Base-by-base conservation (phyloP, 371 early-diverging fungal genomes). In the Fennellomyces sp. region DNA sequence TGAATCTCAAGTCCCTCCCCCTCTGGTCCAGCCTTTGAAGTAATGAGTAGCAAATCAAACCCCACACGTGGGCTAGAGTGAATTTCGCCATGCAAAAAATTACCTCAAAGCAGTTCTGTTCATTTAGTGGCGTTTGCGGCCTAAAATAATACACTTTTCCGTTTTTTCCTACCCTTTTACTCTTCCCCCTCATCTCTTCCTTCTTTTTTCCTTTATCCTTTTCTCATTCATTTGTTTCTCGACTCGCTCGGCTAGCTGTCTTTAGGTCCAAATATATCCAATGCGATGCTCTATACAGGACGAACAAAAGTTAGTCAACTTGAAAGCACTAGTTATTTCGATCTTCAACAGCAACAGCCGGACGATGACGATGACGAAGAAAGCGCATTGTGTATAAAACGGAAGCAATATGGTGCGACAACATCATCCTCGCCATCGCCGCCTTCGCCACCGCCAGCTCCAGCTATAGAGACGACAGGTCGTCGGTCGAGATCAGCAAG, bases 281-380 rank as follows among this genome's bases (percentile, higher is more conserved):
- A 54, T 54, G 55, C 55, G 7, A 54, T 54, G 55, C 41, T 54
- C 25, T 54, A 54, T 31, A 39, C 55, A 39, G 21, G 45, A 45
- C 45, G 45, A 23, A 15, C 45, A 45, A 45, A 45, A 45, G 21
- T 45, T 21, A 45, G 45, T 23, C 39, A 39, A 45, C 45, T 45
- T 23, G 39, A 17, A 39, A 39, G n/a, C 19, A 54, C 55, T 7
- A 35, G 17, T 11, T 54, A 35, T 35, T 54, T 35, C 19, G 39
- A 54, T 39, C 6, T 17, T 6, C 55, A 54, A 25, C 54, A 35
- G 10, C 52, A 53, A 38, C 54, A 38, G 25, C 28, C 38, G 2
- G 55, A 54, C 17, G 55, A 54, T 25, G 55, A 54, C 8, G 55
- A 54, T 17, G 55, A 54, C 27, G 55, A 54, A 39, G 55, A 39